Conservation (phyloP, 2,329 filamentous ascomycete genomes). For the Aspergillus thermomutatus region DNA sequence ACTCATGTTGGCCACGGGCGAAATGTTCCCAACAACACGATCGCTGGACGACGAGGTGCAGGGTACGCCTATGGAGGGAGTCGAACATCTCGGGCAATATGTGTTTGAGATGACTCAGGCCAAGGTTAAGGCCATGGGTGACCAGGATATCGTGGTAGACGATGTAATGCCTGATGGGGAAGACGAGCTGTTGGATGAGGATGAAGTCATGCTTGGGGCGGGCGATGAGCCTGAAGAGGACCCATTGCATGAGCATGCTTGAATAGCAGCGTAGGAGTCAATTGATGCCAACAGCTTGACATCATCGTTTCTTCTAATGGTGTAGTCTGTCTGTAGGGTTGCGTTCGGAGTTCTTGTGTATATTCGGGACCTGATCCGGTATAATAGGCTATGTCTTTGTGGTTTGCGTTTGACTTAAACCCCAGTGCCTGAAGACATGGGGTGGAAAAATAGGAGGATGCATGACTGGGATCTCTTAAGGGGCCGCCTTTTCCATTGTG, state of each 20-base stretch:
- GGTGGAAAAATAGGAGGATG: neutral
- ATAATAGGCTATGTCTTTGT: neutral
- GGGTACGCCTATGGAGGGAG: slow-evolving; percentile 74
- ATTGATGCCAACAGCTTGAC: neutral
- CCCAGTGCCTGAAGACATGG: neutral
- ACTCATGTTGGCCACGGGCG: slow-evolving; percentile 74
- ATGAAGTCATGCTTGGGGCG: slow-evolving; percentile 33
- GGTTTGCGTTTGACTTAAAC: neutral
- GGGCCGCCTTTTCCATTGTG: too few species aligned
- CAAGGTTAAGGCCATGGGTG: slow-evolving; percentile 58
- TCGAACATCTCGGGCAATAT: slow-evolving; percentile 94
- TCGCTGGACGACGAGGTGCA: slow-evolving; percentile 46
- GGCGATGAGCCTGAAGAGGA: slow-evolving; percentile 35
- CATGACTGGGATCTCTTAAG: too few species aligned
- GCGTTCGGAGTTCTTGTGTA: neutral
- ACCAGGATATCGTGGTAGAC: slow-evolving; percentile 36
- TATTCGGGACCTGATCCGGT: neutral
- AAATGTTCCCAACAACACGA: slow-evolving; percentile 74
- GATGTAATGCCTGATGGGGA: slow-evolving; percentile 30
- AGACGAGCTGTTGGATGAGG: slow-evolving; percentile 30
- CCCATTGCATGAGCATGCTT: slow-evolving; percentile 29
- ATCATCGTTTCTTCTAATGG: neutral
- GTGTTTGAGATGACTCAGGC: slow-evolving; percentile 92
- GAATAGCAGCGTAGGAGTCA: neutral
- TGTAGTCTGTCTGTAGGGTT: neutral